phyloP scores from a whole-genome alignment of 2,329 filamentous ascomycete species.

The Acephala macrosclerotiorum region DNA sequence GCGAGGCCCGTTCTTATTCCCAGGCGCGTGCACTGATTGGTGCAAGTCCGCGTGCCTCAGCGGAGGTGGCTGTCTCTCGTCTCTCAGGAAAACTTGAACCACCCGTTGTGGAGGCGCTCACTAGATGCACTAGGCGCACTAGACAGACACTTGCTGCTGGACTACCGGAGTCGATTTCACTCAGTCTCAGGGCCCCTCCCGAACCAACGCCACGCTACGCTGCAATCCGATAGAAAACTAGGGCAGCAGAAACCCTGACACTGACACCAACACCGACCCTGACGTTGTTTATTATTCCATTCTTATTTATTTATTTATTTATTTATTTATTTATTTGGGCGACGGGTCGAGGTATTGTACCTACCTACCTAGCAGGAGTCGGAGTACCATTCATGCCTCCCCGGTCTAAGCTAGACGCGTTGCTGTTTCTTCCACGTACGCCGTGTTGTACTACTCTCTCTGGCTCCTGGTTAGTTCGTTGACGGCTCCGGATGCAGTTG shows the following conservation, averaged over 20 bases:
- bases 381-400: neutral
- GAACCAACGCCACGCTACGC: neutral
- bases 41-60: neutral
- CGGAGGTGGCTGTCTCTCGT: neutral
- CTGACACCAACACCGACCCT: no score
- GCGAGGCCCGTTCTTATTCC: neutral
- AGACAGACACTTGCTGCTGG: neutral
- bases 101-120: neutral
- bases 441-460: neutral
- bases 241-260: neutral
- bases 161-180: neutral
- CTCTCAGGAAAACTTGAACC: neutral
- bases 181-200: neutral
- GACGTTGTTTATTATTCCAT: neutral
- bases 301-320: no score
- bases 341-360: no score
- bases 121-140: no score
- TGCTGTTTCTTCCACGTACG: neutral
- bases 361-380: no score
- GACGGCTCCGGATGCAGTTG: neutral
- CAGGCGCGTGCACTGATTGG: neutral
- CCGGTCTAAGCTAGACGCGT: neutral
- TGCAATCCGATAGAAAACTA: conserved; percentile 3
- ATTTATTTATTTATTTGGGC: no score
- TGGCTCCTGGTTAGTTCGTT: neutral